phyloP scores from a whole-genome alignment of 352 stramenopile species.

The Phytophthora hybrid region DNA sequence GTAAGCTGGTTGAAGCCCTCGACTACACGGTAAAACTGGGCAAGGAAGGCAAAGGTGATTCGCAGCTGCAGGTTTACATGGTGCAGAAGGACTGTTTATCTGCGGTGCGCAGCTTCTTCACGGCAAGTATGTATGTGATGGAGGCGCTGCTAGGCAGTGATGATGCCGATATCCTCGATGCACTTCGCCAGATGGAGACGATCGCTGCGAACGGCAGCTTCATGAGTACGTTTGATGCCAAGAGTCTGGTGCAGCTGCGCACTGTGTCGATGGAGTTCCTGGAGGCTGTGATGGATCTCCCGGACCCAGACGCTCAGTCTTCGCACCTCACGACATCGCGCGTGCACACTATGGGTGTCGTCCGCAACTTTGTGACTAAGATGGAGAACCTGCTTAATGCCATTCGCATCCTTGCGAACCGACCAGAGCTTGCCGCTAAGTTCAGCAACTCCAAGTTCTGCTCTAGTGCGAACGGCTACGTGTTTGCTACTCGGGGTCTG shows the following conservation, averaged over 20 bases:
- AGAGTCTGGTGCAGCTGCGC: slow-evolving; percentile 59
- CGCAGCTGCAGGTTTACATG: slow-evolving; percentile 69
- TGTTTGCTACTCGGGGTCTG: slow-evolving; percentile 75
- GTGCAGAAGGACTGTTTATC: slow-evolving; percentile 78
- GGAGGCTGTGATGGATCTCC: slow-evolving; percentile 77
- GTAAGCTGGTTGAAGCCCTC: slow-evolving; percentile 73
- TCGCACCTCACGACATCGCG: slow-evolving; percentile 58
- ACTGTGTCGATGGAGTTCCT: slow-evolving; percentile 76
- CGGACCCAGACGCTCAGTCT: slow-evolving; percentile 63
- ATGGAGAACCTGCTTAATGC: slow-evolving; percentile 76
- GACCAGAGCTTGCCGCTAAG: slow-evolving; percentile 64
- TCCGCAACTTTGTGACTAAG: slow-evolving; percentile 81
- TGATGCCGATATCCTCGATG: slow-evolving; percentile 73
- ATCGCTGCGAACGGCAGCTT: slow-evolving; percentile 68
- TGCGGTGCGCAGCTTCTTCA: slow-evolving; percentile 78
- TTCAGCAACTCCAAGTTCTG: slow-evolving; percentile 83
- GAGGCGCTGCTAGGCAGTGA: slow-evolving; percentile 69
- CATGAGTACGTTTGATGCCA: slow-evolving; percentile 73
- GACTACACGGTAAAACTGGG: slow-evolving; percentile 65
- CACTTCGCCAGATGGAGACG: slow-evolving; percentile 67
- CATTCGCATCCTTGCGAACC: slow-evolving; percentile 61
- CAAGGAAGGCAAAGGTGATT: slow-evolving; percentile 77
- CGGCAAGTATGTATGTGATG: slow-evolving; percentile 79
- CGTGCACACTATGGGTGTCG: slow-evolving; percentile 77
- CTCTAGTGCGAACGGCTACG: slow-evolving; percentile 78